A percentile compares a stretch with the other conserved stretches of the same genome.
Conservation (phyloP, 2,329 filamentous ascomycete species). For the Raffaelea deltoideospora region DNA sequence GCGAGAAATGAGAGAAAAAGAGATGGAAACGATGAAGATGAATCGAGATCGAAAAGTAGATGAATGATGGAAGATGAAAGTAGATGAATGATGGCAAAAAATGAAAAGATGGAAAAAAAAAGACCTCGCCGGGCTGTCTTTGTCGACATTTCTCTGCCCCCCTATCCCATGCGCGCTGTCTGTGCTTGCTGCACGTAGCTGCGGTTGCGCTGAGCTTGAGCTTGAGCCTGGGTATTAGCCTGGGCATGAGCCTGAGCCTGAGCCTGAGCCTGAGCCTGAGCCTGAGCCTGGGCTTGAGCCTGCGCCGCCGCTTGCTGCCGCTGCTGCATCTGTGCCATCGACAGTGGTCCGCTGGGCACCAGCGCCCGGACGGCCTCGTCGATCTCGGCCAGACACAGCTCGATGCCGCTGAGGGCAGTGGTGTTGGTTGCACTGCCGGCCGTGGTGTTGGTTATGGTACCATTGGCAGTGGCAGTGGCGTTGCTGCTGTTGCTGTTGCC, state of each 20-base stretch:
- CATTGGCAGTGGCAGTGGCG: too few species aligned
- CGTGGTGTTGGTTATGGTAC: constrained; percentile 2
- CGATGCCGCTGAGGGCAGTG: constrained; percentile 24
- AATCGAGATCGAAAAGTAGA: too few species aligned
- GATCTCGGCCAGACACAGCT: constrained; percentile 28
- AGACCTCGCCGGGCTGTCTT: too few species aligned
- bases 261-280: constrained; percentile 1
- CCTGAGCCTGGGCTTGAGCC: neutral
- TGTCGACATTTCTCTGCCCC: too few species aligned
- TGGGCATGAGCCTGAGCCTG: neutral
- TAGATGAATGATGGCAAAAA: too few species aligned
- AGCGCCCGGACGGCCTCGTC: constrained; percentile 29
- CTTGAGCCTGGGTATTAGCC: neutral
- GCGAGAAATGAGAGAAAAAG: too few species aligned
- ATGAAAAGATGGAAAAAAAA: too few species aligned
- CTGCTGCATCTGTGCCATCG: constrained; percentile 7
- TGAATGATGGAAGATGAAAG: too few species aligned
- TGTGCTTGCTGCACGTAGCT: neutral
- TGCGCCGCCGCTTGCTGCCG: constrained; percentile 6
- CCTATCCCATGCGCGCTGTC: too few species aligned
- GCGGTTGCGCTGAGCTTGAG: neutral
- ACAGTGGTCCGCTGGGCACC: constrained; percentile 7
- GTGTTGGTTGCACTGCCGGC: too few species aligned
- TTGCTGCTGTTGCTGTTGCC: neutral
- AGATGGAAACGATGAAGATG: too few species aligned